These are phyloP conservation scores for Starmerella riodocensis DNA, from an alignment of 805 yeast genomes.

Conservation along the genomic window DNA sequence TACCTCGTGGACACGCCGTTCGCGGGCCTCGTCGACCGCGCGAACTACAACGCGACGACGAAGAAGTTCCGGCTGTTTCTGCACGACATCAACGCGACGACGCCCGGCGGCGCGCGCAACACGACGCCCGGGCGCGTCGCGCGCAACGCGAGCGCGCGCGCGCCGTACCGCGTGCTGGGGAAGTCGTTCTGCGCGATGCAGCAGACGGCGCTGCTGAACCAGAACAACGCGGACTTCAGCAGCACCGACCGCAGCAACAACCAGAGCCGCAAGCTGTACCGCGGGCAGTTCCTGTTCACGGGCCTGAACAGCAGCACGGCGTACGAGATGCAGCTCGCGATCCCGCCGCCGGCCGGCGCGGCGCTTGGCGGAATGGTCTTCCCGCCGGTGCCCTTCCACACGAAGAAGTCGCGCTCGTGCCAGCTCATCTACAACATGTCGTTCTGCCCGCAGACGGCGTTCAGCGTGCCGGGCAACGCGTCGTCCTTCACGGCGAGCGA, in stretches of 20 bases:
- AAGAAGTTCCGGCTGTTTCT: slow-evolving; percentile 11
- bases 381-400: slow-evolving; percentile 38
- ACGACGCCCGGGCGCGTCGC: neutral
- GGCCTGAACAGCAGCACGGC: slow-evolving; percentile 48
- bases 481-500: slow-evolving; percentile 27
- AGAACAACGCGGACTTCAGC: slow-evolving; percentile 25
- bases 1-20: slow-evolving; percentile 13
- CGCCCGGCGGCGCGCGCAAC: slow-evolving; percentile 7
- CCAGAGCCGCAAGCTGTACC: slow-evolving; percentile 21
- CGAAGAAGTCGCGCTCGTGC: slow-evolving; percentile 48
- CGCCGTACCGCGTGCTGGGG: slow-evolving; percentile 25
- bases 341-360: slow-evolving; percentile 12
- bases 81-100: slow-evolving; percentile 20
- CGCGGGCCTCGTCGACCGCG: slow-evolving; percentile 8
- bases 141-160: neutral
- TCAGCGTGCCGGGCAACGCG: slow-evolving; percentile 59
- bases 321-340: slow-evolving; percentile 52
- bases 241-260: slow-evolving; percentile 36
- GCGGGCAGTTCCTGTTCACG: slow-evolving; percentile 48
- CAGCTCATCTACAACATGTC: slow-evolving; percentile 58
- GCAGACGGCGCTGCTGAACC: slow-evolving; percentile 35
- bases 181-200: slow-evolving; percentile 61
- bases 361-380: slow-evolving; percentile 51
- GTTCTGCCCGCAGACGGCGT: slow-evolving; percentile 73
- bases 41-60: slow-evolving; percentile 8